Conservation (phyloP, 768 basidiomycete species). For the Naganishia vaughanmartiniae region DNA sequence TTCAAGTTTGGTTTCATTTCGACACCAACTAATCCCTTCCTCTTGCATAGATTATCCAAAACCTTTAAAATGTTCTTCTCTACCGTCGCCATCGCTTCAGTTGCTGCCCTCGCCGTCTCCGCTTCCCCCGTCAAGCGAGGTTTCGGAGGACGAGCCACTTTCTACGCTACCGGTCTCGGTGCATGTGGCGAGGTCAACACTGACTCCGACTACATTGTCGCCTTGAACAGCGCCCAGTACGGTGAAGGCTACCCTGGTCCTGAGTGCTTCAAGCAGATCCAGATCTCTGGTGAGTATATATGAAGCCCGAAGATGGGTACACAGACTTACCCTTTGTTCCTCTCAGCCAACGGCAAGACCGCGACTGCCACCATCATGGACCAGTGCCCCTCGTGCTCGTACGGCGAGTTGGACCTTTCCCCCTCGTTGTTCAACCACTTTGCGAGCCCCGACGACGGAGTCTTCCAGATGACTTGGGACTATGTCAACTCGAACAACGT, state of each 20-base stretch:
- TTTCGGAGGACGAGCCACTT: slow-evolving; percentile 50
- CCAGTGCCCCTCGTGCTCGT: slow-evolving; percentile 68
- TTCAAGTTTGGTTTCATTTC: neutral
- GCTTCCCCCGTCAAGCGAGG: slow-evolving; percentile 37
- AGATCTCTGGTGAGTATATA: slow-evolving; percentile 60
- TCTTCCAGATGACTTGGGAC: slow-evolving; percentile 66
- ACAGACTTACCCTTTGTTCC: neutral
- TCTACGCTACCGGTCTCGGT: slow-evolving; percentile 54
- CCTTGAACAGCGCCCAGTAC: slow-evolving; percentile 54
- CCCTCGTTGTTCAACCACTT: slow-evolving; percentile 67
- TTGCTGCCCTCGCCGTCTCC: slow-evolving; percentile 23
- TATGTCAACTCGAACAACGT: slow-evolving; percentile 53
- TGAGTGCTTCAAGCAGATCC: slow-evolving; percentile 62
- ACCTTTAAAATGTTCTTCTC: slow-evolving; percentile 27
- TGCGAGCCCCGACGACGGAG: slow-evolving; percentile 55
- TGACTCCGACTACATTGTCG: slow-evolving; percentile 32
- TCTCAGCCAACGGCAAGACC: slow-evolving; percentile 61
- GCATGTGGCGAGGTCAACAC: slow-evolving; percentile 42
- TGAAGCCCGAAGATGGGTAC: slow-evolving; percentile 26
- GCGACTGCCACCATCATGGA: slow-evolving; percentile 64
- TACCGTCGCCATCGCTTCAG: slow-evolving; percentile 34
- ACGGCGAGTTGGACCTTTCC: slow-evolving; percentile 67
- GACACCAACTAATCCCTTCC: neutral
- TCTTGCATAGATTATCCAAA: neutral
- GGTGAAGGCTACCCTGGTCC: slow-evolving; percentile 65